phyloP scores from a whole-genome alignment of 2,329 filamentous ascomycete genomes.

The Parastagonospora avenae region DNA sequence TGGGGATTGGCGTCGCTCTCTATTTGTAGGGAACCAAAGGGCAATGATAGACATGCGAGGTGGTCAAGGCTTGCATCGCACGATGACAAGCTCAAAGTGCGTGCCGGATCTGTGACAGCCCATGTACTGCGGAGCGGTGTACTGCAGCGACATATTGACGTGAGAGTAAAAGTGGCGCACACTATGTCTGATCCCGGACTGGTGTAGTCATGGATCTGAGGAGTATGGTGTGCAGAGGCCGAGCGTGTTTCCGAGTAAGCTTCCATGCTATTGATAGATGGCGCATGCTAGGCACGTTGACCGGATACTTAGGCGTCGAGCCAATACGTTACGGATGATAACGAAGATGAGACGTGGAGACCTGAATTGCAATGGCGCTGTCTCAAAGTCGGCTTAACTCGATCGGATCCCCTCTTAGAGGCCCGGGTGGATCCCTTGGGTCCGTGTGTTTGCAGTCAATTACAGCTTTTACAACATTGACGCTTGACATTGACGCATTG shows the following conservation, averaged over 20 bases:
- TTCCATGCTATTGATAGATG: conserved; percentile 47
- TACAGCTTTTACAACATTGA: conserved; percentile 38
- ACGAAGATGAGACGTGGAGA: conserved; percentile 47
- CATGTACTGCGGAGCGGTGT: conserved; percentile 48
- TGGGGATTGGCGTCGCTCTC: conserved; percentile 36
- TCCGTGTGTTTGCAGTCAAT: conserved; percentile 43
- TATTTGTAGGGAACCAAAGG: conserved; percentile 44
- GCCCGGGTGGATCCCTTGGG: conserved; percentile 38
- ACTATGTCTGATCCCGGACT: conserved; percentile 40
- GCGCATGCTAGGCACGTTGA: conserved; percentile 36
- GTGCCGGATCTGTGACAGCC: conserved; percentile 46
- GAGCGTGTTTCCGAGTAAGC: conserved; percentile 43
- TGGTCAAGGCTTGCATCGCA: conserved; percentile 41
- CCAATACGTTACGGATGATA: conserved; percentile 45
- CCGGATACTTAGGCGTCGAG: conserved; percentile 40
- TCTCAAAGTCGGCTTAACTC: conserved; percentile 45
- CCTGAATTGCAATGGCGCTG: conserved; percentile 37
- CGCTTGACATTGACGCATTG: conserved; percentile 25
- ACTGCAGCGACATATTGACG: conserved; percentile 49
- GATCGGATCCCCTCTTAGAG: conserved; percentile 46
- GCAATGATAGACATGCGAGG: conserved; percentile 29
- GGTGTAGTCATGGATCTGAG: conserved; percentile 41
- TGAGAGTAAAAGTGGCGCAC: conserved; percentile 44
- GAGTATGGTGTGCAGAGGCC: conserved; percentile 43
- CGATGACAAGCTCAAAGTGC: conserved; percentile 41